Base-by-base conservation (phyloP, 2,329 filamentous ascomycete species). In the Colletotrichum somersetense region DNA sequence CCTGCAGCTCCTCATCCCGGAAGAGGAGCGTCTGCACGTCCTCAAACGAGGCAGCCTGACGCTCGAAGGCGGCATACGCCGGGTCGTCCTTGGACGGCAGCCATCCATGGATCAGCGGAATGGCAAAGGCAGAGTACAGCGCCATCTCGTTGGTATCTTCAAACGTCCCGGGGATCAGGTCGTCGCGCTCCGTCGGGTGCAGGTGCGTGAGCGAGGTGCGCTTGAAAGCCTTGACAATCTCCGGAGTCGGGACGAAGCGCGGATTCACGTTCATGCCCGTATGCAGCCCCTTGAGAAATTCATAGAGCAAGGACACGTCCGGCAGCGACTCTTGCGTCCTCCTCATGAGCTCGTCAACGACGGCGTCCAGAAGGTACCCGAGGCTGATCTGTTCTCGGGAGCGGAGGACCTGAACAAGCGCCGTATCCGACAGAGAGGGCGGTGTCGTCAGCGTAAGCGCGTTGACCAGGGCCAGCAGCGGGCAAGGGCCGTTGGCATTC, bases 201-300 rank as follows among this genome's bases (percentile, higher is more conserved):
- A 88, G 77, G 74, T 90, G 85, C 1, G 85, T 86, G 44, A 89
- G 82, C 0, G 87, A 87, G 3, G 83, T 89, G 62, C 83, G 85
- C 78, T 85, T 86, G 57, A 86, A 85, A 2, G 85, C 84, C 66
- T 77, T 81, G 40, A 84, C 78, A 26, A 85, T 80, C 18, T 87
- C 84, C 10, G 82, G 79, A 0, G 85, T 87, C 2, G 93, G 88
- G 10, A 97, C 87, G 74, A 97, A 96, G 26, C 93, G 90, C 2
- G 96, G 96, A 75, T 99, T 99, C 69, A 98, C 96, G 77, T 98
- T 99, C 93, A 99, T 97, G 48, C 96, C 96, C 0, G 95, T 98
- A 76, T 98, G 94, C 2, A 99, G 84, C 56, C 94, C 93, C 68
- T 96, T 89, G 2, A 99, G 85, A 78, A 99, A 99, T 8, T 88